A percentile compares a stretch with the other conserved stretches of the same genome.
These are phyloP conservation scores for Termitomyces sp. DNA, from an alignment of 768 basidiomycete species.

Conservation along the genomic window DNA sequence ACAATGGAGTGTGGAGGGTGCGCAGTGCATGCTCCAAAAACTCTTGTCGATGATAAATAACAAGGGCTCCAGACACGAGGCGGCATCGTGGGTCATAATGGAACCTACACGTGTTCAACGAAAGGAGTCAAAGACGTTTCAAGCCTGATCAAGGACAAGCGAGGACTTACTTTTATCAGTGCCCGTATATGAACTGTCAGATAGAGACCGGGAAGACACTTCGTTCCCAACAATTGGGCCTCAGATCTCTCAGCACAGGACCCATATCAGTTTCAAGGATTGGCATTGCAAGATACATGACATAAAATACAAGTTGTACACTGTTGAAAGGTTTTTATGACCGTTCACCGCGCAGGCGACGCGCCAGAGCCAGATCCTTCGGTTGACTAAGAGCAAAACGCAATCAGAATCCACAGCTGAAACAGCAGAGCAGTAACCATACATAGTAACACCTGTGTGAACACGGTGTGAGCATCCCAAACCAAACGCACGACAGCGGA, in stretches of 20 bases:
- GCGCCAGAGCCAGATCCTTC: constrained; percentile 17
- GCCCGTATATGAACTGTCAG: background rate
- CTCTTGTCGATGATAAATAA: constrained; percentile 13
- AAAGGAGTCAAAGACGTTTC: constrained; percentile 11
- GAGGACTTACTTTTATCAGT: constrained; percentile 1
- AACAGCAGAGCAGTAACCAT: background rate
- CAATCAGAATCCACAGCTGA: background rate
- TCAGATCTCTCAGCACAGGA: background rate
- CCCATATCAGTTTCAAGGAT: background rate
- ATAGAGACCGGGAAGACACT: background rate
- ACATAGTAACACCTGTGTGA: constrained; percentile 17
- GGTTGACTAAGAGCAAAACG: constrained; percentile 12
- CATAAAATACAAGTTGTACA: constrained; percentile 7
- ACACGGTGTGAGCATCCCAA: background rate
- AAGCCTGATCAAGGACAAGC: background rate
- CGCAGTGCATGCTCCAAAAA: constrained; percentile 13
- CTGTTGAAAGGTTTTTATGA: constrained; percentile 4
- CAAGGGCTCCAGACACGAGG: constrained; percentile 26
- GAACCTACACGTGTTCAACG: constrained; percentile 22
- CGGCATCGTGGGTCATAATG: constrained; percentile 27
- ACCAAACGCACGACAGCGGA: background rate
- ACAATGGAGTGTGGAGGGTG: constrained; percentile 12
- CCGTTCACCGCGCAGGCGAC: constrained; percentile 17
- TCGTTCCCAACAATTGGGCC: background rate
- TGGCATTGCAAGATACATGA: constrained; percentile 9